Evolutionary conservation across 2,329 filamentous ascomycete genomes (phyloP).

Genomic region (Penicillium sp.): DNA sequence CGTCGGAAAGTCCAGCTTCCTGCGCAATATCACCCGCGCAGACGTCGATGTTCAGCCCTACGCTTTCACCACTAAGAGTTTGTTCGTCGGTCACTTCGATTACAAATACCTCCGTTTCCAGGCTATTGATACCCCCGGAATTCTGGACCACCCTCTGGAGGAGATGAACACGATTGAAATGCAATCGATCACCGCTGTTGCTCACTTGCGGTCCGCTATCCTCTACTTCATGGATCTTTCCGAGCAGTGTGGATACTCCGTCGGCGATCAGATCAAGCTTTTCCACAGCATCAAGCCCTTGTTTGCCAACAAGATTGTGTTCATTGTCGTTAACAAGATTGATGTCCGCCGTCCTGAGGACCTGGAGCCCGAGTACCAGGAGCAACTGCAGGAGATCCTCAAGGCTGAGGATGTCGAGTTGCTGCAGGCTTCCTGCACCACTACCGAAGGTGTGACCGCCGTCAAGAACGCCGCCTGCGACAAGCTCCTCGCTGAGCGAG

Average conservation of each 20-base stretch:
- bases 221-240: constrained; percentile 98
- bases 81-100: constrained; percentile 97
- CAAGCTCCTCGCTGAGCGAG: constrained; percentile 85
- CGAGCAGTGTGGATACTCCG: constrained; percentile 93
- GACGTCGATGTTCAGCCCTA: constrained; percentile 98
- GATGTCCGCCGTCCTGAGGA: constrained; percentile 87
- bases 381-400: constrained; percentile 73
- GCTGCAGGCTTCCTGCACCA: constrained; percentile 91
- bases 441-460: constrained; percentile 86
- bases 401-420: constrained; percentile 90
- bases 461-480: constrained; percentile 96
- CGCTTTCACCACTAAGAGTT: constrained; percentile 95
- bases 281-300: constrained; percentile 97
- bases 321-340: constrained; percentile 97
- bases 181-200: constrained; percentile 97
- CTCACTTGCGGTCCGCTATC: constrained; percentile 90
- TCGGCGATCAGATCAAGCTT: constrained; percentile 86
- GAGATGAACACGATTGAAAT: constrained; percentile 99
- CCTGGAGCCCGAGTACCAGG: constrained; percentile 73
- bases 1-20: constrained; percentile 94
- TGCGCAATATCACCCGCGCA: constrained; percentile 86
- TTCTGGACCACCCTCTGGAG: constrained; percentile 93
- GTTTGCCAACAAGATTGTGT: constrained; percentile 96
- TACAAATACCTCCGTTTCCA: constrained; percentile 90
- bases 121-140: constrained; percentile 97